Base-by-base conservation (phyloP, 441 rosid species). In the Geranium incanum region DNA sequence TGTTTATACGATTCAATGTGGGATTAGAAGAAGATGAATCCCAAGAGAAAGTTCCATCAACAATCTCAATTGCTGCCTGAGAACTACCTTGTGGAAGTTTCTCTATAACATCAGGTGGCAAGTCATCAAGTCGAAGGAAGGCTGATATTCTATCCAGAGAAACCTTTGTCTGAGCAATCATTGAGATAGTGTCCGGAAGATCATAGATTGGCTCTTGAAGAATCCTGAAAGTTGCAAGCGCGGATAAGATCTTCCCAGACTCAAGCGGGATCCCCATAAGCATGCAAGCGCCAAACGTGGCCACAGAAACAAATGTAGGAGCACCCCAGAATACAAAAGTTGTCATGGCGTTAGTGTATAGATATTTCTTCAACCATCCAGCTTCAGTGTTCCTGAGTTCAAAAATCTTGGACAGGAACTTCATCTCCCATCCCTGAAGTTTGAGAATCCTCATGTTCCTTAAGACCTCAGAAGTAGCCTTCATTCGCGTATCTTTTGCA, bases 371-470 rank as follows among this genome's bases (percentile, higher is more conserved):
- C 79, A 89, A 67, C 89, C 88, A 89, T 3, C 80, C 82, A 3
- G 81, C 57, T 76, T 89, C 89, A n/a, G 0, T 5, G 33, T 77
- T 66, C 74, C 88, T 78, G 6, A 86, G 80, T 28, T 82, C 84
- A 19, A 74, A 15, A 63, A 86, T 76, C 75, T 83, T 85, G 5
- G 85, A 80, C 73, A 88, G 62, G 74, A 88, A 86, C 75, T 85
- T 88, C 86, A 86, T 85, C 79, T 88, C 91, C 91, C 91, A 88
- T 4, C 79, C 94, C 72, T 89, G 93, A 76, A 88, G 85, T 72
- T 88, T 88, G 68, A 85, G 86, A 79, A 88, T 88, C 68, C 81
- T 85, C 87, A 88, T 87, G 76, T 84, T 87, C 70, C 84, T 76
- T 39, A 86, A 72, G 66, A 81, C 81, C 76, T 86, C 90, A 0